These are phyloP conservation scores for Penicillium goetzii DNA, from an alignment of 495 filamentous ascomycete genomes.

Conservation along the genomic window DNA sequence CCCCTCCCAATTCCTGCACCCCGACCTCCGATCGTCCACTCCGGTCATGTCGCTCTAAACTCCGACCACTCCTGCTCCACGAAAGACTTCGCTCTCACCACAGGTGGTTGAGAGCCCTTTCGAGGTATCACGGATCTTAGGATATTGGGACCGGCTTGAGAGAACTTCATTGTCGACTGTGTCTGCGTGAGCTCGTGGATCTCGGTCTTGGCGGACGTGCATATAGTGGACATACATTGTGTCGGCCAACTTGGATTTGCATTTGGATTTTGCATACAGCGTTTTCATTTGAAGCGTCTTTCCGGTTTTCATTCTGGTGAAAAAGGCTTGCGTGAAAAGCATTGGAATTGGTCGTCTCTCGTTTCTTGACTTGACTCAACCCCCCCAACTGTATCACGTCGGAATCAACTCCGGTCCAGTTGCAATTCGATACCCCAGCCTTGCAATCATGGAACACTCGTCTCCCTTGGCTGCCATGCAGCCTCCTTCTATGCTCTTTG, in stretches of 20 bases:
- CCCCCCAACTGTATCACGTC: conserved; percentile 19
- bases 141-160: not conserved
- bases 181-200: conserved; percentile 6
- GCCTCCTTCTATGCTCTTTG: conserved; percentile 66
- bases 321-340: not conserved
- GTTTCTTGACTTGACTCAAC: not conserved
- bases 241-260: not conserved
- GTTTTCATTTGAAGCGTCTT: not conserved
- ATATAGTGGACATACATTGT: conserved; percentile 6
- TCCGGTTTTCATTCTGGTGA: not conserved
- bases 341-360: conserved; percentile 5
- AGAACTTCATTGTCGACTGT: not conserved
- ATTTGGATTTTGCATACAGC: conserved; percentile 13
- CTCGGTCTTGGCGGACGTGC: conserved; percentile 17
- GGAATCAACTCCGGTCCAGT: conserved; percentile 12
- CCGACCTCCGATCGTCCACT: conserved; percentile 19
- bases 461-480: conserved; percentile 95
- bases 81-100: conserved; percentile 14
- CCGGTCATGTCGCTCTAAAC: conserved; percentile 27
- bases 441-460: conserved; percentile 77
- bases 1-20: conserved; percentile 30
- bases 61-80: conserved; percentile 13
- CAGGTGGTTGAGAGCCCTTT: conserved; percentile 21
- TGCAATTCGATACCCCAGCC: conserved; percentile 7
- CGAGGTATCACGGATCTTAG: conserved; percentile 15